Base-by-base conservation (phyloP, 129 eudicot genomes). In the Flaveria ramosissima region DNA sequence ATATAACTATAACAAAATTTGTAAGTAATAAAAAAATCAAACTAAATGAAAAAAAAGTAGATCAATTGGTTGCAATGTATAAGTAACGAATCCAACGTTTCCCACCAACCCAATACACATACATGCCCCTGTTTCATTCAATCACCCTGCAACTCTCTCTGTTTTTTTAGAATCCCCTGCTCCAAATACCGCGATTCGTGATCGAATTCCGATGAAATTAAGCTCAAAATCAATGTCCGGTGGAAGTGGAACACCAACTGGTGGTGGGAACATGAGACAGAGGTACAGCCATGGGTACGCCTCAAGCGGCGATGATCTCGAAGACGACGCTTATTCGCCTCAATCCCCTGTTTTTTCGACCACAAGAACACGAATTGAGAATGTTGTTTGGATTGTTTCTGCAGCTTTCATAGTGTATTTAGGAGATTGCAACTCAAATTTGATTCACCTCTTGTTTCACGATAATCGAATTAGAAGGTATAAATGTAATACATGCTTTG, bases 241-340 rank as follows among this genome's bases (percentile, higher is more conserved):
- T 57, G 92, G 88, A 23, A 81, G 27, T 20, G 23, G 23, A 53
- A 53, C 91, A 4, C 89, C 95, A 41, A 73, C 77, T 43, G 86
- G 74, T 41, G 88, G 77, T 46, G 83, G 83, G 60, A 60, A 64
- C 59, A 84, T 85, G 88, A 87, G 92, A 82, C 92, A 85, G 78
- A 90, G 96, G 78, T 85, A 87, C 57, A 83, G 84, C 63, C 87
- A 86, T 70, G 96, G 86, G 1, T 87, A 87, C 81, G 84, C 87
- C 14, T 90, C 96, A 7, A 80, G 92, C 27, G 84, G 88, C 6
- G 96, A 90, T 76, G 92, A 90, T 68, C 92, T 90, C 65, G 96
- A 90, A 77, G 96, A 90, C 74, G 92, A 90, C 73, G 89, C 96
- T 0, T 81, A 90, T 81, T 90, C 92, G 46, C 26, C 82, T 64